Conservation (phyloP, 108 stramenopile genomes). For the Halocafeteria seosinensis region DNA sequence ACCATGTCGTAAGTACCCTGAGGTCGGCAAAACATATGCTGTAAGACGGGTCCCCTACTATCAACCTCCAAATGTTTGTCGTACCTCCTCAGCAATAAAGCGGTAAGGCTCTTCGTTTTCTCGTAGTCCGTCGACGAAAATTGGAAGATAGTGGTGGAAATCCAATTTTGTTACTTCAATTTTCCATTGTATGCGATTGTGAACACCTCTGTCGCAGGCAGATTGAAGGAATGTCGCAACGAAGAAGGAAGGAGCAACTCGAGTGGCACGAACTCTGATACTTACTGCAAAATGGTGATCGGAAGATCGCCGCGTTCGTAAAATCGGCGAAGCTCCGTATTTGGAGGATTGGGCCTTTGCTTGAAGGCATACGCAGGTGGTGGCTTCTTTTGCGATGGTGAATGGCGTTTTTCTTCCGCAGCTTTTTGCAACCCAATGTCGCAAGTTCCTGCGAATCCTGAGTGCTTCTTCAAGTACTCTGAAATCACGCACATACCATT, state of each 20-base stretch:
- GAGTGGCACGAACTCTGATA: no score
- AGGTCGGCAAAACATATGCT: no score
- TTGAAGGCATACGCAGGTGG: conserved; percentile 21
- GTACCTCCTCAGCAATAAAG: conserved; percentile 62
- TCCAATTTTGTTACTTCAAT: conserved; percentile 61
- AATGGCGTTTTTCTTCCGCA: background rate
- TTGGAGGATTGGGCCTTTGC: conserved; percentile 56
- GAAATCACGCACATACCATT: background rate
- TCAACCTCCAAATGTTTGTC: no score
- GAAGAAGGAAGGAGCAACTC: no score
- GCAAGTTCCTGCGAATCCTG: conserved; percentile 44
- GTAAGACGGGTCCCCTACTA: no score
- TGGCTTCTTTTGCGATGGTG: background rate
- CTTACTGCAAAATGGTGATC: conserved; percentile 52
- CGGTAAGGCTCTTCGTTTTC: conserved; percentile 65
- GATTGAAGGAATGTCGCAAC: no score
- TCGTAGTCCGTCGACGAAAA: conserved; percentile 69
- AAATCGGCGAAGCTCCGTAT: conserved; percentile 60
- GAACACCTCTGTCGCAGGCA: no score
- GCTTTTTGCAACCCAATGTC: background rate
- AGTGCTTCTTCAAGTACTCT: conserved; percentile 40
- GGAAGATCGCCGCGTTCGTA: conserved; percentile 67
- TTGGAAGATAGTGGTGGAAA: conserved; percentile 68
- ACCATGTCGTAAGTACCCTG: conserved; percentile 72
- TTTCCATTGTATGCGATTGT: conserved; percentile 64